Conservation (phyloP, 2,329 filamentous ascomycete genomes). For the Aureobasidium sp. region DNA sequence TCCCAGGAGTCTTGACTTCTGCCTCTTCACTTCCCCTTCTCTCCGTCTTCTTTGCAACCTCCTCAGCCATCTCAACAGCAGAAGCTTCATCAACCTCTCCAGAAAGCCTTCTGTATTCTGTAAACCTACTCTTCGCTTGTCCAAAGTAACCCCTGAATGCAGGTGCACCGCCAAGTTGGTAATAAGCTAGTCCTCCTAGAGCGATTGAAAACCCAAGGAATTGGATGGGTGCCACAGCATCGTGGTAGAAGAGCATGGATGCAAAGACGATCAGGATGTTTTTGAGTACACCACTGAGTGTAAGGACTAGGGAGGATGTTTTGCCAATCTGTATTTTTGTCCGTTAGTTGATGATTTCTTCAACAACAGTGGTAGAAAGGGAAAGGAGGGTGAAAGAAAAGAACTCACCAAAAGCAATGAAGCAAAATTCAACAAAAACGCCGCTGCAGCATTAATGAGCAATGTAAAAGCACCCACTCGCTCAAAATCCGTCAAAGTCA, state of each 20-base stretch:
- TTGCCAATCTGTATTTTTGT: constrained; percentile 26
- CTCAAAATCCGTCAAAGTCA: constrained; percentile 24
- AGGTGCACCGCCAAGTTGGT: constrained; percentile 70
- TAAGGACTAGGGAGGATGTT: constrained; percentile 30
- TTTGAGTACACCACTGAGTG: constrained; percentile 29
- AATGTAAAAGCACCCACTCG: constrained; percentile 26
- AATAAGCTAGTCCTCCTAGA: constrained; percentile 73
- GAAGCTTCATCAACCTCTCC: not conserved
- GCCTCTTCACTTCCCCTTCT: not conserved
- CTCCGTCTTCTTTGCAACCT: too few relatives aligned
- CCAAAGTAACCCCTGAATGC: not conserved
- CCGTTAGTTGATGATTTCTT: too few relatives aligned
- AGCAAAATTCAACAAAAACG: constrained; percentile 27
- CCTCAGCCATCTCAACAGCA: not conserved
- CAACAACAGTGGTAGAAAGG: too few relatives aligned
- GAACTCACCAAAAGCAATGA: constrained; percentile 27
- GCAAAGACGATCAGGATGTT: constrained; percentile 30
- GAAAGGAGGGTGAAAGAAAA: too few relatives aligned
- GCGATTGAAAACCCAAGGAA: constrained; percentile 58
- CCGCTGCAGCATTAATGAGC: constrained; percentile 26
- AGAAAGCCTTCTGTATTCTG: constrained; percentile 6
- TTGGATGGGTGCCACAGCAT: constrained; percentile 26
- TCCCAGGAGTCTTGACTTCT: not conserved
- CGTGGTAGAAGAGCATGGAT: constrained; percentile 28
- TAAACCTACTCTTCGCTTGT: not conserved